A percentile compares a stretch with the other conserved stretches of the same genome.
Evolutionary conservation across 805 yeast species (phyloP).

Genomic region (Metschnikowia proteae): DNA sequence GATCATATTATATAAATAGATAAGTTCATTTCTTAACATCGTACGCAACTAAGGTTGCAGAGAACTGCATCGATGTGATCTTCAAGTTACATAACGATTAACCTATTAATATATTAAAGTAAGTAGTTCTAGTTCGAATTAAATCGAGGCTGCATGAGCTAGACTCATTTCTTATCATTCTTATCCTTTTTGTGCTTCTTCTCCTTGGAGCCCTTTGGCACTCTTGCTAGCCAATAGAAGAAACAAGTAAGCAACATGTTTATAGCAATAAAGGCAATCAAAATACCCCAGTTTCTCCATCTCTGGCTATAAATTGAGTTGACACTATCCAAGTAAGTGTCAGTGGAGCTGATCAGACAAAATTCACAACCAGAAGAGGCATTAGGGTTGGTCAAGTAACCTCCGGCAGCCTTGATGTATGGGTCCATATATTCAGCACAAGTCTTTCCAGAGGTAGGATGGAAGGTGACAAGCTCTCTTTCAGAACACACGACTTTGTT

Average conservation of each 20-base stretch:
- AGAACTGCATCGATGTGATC: too few relatives aligned
- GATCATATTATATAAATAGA: not conserved
- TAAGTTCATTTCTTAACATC: not conserved
- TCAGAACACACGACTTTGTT: constrained; percentile 47
- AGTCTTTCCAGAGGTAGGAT: constrained; percentile 54
- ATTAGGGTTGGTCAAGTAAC: constrained; percentile 54
- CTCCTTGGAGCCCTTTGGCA: constrained; percentile 57
- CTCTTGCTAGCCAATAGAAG: constrained; percentile 65
- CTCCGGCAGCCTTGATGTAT: constrained; percentile 43
- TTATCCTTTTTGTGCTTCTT: constrained; percentile 20
- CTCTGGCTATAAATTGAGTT: constrained; percentile 45
- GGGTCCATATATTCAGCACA: constrained; percentile 53
- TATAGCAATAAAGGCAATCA: constrained; percentile 44
- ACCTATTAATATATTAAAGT: not conserved
- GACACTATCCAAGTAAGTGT: constrained; percentile 50
- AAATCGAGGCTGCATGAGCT: not conserved
- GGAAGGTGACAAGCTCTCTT: constrained; percentile 26
- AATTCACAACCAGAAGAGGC: constrained; percentile 56
- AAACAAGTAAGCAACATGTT: constrained; percentile 30
- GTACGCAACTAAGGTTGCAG: too few relatives aligned
- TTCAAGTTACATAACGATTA: too few relatives aligned
- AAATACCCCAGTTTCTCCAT: constrained; percentile 66
- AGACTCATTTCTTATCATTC: not conserved
- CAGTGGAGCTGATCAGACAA: constrained; percentile 57
- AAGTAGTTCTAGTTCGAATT: not conserved